Conservation (phyloP, 2,329 filamentous ascomycete genomes). For the Penicillium concentricum region DNA sequence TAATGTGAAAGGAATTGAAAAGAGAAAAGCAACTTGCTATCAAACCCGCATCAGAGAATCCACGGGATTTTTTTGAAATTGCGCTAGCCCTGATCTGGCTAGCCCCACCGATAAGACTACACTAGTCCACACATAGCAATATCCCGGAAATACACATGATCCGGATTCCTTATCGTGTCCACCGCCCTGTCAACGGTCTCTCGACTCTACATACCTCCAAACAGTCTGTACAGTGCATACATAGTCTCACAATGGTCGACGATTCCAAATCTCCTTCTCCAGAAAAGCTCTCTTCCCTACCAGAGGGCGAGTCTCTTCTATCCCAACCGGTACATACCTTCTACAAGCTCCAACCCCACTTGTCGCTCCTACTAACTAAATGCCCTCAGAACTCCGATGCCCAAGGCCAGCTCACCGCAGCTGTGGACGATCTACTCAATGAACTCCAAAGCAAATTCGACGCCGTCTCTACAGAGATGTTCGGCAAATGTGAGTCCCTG, state of each 20-base stretch:
- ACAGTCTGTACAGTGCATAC: constrained; percentile 2
- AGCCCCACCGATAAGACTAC: constrained; percentile 23
- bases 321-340: constrained; percentile 22
- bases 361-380: constrained; percentile 1
- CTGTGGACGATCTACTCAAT: constrained; percentile 83
- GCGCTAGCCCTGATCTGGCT: constrained; percentile 22
- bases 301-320: constrained; percentile 20
- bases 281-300: constrained; percentile 17
- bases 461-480: constrained; percentile 79
- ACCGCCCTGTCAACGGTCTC: background rate
- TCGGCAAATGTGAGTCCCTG: constrained; percentile 71
- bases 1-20: constrained; percentile 7
- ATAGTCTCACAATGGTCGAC: constrained; percentile 23
- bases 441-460: constrained; percentile 83
- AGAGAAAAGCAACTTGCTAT: constrained; percentile 13
- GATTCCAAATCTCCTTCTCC: constrained; percentile 17
- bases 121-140: constrained; percentile 10
- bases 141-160: constrained; percentile 26
- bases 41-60: constrained; percentile 19
- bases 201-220: background rate
- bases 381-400: constrained; percentile 28
- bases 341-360: background rate
- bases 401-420: constrained; percentile 63
- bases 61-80: constrained; percentile 37
- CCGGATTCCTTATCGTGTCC: constrained; percentile 25